These are phyloP conservation scores for Iodosphaeria phyllophila DNA, from an alignment of 2,329 filamentous ascomycete species.

Conservation along the genomic window DNA sequence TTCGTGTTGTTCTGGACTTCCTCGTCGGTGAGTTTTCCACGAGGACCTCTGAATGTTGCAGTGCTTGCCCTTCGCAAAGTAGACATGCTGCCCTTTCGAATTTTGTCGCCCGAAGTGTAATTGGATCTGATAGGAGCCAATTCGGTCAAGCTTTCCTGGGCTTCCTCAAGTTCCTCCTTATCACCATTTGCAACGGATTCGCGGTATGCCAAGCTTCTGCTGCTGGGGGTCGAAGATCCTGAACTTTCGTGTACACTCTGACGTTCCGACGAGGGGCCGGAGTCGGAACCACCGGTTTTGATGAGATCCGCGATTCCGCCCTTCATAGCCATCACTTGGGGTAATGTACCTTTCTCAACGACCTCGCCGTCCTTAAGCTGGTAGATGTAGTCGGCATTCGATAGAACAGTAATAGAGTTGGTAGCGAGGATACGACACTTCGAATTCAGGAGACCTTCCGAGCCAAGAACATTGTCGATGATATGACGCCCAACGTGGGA, in stretches of 20 bases:
- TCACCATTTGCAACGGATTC: slow-evolving; percentile 32
- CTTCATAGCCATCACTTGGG: slow-evolving; percentile 83
- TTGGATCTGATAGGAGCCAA: slow-evolving; percentile 54
- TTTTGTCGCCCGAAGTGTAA: slow-evolving; percentile 28
- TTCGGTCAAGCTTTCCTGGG: slow-evolving; percentile 58
- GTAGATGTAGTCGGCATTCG: slow-evolving; percentile 76
- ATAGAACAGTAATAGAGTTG: slow-evolving; percentile 81
- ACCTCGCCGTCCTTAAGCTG: slow-evolving; percentile 70
- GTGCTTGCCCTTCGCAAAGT: slow-evolving; percentile 82
- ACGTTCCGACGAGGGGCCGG: slow-evolving; percentile 17
- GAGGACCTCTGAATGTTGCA: slow-evolving; percentile 71
- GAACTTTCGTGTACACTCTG: slow-evolving; percentile 24
- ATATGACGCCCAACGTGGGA: slow-evolving; percentile 91
- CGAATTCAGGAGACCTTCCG: slow-evolving; percentile 59
- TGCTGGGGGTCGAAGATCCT: too few species aligned
- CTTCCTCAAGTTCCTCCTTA: slow-evolving; percentile 54
- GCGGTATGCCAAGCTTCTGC: slow-evolving; percentile 38
- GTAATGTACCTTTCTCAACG: slow-evolving; percentile 75
- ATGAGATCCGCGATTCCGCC: slow-evolving; percentile 75
- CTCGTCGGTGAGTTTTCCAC: slow-evolving; percentile 72
- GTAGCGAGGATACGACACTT: slow-evolving; percentile 91
- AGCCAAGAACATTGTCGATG: slow-evolving; percentile 82
- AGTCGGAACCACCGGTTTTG: slow-evolving; percentile 50
- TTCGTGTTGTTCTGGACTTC: slow-evolving; percentile 57
- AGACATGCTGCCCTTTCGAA: slow-evolving; percentile 48